Evolutionary conservation across 2,329 filamentous ascomycete species (phyloP), one percentile per base, ranked within the genome.

Genomic region (Tolypocladium sp.): DNA sequence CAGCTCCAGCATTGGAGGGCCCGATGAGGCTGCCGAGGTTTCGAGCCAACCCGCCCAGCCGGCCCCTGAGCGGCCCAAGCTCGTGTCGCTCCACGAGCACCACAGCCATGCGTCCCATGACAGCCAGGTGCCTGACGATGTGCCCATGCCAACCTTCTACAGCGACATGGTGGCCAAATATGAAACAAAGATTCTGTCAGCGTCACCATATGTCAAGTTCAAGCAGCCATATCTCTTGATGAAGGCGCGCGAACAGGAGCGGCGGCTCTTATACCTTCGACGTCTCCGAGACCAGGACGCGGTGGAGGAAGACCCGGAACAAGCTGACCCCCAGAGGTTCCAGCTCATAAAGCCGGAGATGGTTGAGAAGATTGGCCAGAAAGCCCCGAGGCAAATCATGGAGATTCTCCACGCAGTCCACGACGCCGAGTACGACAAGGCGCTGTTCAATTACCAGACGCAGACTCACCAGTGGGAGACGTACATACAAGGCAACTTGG

Each of bases 401-500:
- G 93, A 97, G 67, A 91, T 97, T 55, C 77, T 99, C 8, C 92
- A 94, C 70, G 94, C 94, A 27, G 92, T 97, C 15, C 92, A 97
- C 71, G 91, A 97, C 70, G 92, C 92, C 2, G 94, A 99, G 72
- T 97, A 97, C 67, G 92, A 99, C 71, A 96, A 94, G 73, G 92
- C 93, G 1, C 76, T 95, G 40, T 91, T 97, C 73, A 92, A 92
- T 66, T 99, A 97, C 70, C 85, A 92, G 71, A 97, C 91, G 0
- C 93, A 97, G 70, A 96, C 92, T 59, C 85, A 91, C 37, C 92
- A 97, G 66, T 99, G 94, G 94, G 94, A 99, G 70, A 90, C 91
- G 35, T 96, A 96, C 67, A 88, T 97, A 27, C 87, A 93, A 56
- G 91, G 91, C 17, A 95, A 94, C 65, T 79, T 89, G 38, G 89